Evolutionary conservation across 2,329 filamentous ascomycete genomes (phyloP).

Genomic region (Xylariaceae sp.): DNA sequence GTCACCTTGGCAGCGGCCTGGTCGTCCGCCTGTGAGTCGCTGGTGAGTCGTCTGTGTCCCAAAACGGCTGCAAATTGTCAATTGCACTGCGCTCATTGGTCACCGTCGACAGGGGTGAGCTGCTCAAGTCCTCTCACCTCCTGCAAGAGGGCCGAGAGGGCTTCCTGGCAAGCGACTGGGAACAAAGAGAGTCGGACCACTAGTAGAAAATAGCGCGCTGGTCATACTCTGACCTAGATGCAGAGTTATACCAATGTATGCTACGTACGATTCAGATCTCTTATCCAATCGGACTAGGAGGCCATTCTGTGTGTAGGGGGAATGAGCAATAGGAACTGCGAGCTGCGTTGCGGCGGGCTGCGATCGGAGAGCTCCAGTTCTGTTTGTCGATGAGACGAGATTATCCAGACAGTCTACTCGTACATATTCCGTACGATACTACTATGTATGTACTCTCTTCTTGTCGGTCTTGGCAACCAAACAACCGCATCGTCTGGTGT

Average conservation of each 20-base stretch:
- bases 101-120: conserved; percentile 14
- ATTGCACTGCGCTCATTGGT: conserved; percentile 31
- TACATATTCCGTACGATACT: too few relatives aligned
- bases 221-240: conserved; percentile 20
- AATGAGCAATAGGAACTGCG: too few relatives aligned
- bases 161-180: background rate
- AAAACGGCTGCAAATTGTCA: conserved; percentile 28
- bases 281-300: conserved; percentile 8
- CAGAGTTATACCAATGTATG: conserved; percentile 12
- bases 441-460: too few relatives aligned
- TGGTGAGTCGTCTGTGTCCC: conserved; percentile 22
- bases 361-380: too few relatives aligned
- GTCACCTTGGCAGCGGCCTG: conserved; percentile 5
- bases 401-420: too few relatives aligned
- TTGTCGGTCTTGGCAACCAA: too few relatives aligned
- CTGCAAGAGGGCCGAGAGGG: background rate
- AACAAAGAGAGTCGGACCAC: conserved; percentile 11
- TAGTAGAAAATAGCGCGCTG: conserved; percentile 26
- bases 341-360: too few relatives aligned
- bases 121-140: background rate
- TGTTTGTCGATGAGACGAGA: too few relatives aligned
- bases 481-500: too few relatives aligned
- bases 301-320: background rate
- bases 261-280: conserved; percentile 9
- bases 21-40: background rate